Evolutionary conservation across 2,329 filamentous ascomycete species (phyloP), one percentile per base, ranked within the genome.

Genomic region (Monosporascus sp.): DNA sequence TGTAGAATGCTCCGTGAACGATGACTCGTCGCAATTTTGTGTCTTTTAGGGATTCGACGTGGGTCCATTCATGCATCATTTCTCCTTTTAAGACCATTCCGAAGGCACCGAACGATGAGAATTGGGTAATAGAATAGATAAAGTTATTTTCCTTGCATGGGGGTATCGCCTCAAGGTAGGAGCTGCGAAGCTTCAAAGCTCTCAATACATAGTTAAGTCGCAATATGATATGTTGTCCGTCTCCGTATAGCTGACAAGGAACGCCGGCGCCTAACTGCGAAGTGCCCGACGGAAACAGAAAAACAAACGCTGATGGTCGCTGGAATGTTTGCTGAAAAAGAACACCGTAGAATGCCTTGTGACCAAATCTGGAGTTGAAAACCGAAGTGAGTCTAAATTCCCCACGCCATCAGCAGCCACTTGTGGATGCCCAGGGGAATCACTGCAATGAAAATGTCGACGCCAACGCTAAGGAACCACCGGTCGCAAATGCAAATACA

Each of bases 401-500:
- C 64, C 63, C 45, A 46, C 31, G 53, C 56, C 55, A 58, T 46
- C 55, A 56, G 51, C 55, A 58, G 62, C 55, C 64, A 63, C 60
- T 35, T 57, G 54, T 56, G 60, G 61, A 52, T 55, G 52, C 57
- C 52, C 48, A 58, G 58, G 60, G 58, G 55, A 60, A 64, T 61
- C 62, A 56, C 60, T 52, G 56, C 56, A 59, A 63, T 62, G 53
- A 55, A 58, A 59, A 59, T 58, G 55, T 63, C 59, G 60, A 64
- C 63, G 63, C 64, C 60, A 48, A 62, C 63, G 63, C 65, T 67
- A 59, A 57, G 57, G 52, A 66, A 60, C 58, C 58, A 66, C 58
- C 54, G 54, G 57, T 56, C 56, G 58, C 58, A 63, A 66, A 68
- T 63, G 60, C 61, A 56, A 62, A 59, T 57, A 59, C 55, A 64